Evolutionary conservation across 805 yeast genomes (phyloP).

Genomic region (Cyberlindnera nakhonratchasimensis): DNA sequence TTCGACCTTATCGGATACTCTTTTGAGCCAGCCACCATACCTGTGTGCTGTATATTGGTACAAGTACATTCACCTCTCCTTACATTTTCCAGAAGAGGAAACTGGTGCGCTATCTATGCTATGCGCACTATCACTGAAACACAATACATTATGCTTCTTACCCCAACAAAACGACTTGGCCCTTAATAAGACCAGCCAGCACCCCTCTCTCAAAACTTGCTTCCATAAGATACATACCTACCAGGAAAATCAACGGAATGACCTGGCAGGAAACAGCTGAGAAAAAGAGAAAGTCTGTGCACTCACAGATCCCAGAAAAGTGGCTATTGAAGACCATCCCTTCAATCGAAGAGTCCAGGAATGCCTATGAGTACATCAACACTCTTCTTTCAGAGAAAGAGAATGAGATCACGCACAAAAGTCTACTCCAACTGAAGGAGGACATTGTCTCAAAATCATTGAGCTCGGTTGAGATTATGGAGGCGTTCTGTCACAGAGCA

Average conservation of each 20-base stretch:
- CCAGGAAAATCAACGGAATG: neutral
- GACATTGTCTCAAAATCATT: conserved; percentile 8
- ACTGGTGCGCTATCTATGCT: neutral
- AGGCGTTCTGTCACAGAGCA: conserved; percentile 52
- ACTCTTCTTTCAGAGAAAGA: conserved; percentile 45
- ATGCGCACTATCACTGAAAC: too few relatives aligned
- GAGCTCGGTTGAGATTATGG: conserved; percentile 13
- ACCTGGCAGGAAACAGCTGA: conserved; percentile 21
- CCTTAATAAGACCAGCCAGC: too few relatives aligned
- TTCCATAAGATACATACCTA: neutral
- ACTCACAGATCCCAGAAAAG: conserved; percentile 22
- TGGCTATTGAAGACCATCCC: conserved; percentile 23
- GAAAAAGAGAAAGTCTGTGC: conserved; percentile 17
- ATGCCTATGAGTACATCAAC: conserved; percentile 21
- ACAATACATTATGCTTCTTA: too few relatives aligned
- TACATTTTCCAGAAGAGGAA: neutral
- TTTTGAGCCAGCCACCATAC: too few relatives aligned
- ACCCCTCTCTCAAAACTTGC: too few relatives aligned
- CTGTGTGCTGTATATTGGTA: too few relatives aligned
- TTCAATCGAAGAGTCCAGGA: conserved; percentile 18
- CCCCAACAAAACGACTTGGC: too few relatives aligned
- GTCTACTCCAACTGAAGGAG: conserved; percentile 8
- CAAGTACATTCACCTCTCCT: neutral
- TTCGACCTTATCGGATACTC: too few relatives aligned
- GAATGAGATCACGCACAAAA: conserved; percentile 17